A percentile compares a stretch with the other conserved stretches of the same genome.
Conservation (phyloP, 2,329 filamentous ascomycete species). For the Aspergillus neoniger region DNA sequence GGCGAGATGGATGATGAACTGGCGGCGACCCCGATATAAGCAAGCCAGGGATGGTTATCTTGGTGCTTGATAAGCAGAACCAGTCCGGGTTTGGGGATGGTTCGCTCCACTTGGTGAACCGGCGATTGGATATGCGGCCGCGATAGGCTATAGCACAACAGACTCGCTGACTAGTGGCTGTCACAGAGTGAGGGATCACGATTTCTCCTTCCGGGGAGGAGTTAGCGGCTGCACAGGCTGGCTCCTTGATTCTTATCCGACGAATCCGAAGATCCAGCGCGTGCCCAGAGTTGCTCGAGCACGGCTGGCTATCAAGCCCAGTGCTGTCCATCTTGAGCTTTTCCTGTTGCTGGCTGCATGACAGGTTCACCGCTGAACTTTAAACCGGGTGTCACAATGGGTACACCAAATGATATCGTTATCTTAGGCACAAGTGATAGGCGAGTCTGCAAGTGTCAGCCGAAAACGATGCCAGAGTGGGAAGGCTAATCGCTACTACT, state of each 20-base stretch:
- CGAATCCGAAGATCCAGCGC: background rate
- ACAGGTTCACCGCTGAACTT: background rate
- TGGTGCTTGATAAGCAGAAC: conserved; percentile 9
- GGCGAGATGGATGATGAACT: too few relatives aligned
- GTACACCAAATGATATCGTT: background rate
- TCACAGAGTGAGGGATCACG: background rate
- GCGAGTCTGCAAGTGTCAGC: too few relatives aligned
- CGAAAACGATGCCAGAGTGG: too few relatives aligned
- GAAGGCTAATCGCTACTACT: too few relatives aligned
- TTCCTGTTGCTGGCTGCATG: background rate
- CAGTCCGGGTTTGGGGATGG: background rate
- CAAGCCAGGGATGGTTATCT: conserved; percentile 1
- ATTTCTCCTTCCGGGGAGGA: background rate
- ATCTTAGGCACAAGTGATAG: too few relatives aligned
- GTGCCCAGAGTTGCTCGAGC: background rate
- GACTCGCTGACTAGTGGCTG: background rate
- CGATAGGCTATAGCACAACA: background rate
- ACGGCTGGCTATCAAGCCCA: background rate
- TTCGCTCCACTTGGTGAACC: background rate
- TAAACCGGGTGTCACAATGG: background rate
- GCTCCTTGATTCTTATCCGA: conserved; percentile 1
- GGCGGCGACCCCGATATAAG: background rate
- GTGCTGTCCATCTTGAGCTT: background rate
- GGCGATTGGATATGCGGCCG: background rate
- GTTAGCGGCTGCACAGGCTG: background rate